These are phyloP conservation scores for Eucalyptus microcorys DNA, from an alignment of 345 rosid species.

Conservation along the genomic window DNA sequence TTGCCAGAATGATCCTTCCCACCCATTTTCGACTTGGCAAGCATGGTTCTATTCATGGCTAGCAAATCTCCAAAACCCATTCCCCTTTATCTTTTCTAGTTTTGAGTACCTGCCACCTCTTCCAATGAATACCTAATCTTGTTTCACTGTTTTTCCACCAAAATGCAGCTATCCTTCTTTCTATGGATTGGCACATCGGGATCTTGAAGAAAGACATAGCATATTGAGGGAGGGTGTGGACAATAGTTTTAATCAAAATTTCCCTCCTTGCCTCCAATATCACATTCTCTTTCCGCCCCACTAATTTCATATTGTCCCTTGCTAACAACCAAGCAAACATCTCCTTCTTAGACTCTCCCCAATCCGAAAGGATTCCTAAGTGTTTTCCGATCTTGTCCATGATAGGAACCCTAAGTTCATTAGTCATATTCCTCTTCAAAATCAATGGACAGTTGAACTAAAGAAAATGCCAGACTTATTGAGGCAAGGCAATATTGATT, in stretches of 20 bases:
- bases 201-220: not conserved
- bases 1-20: not conserved
- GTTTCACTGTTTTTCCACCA: not conserved
- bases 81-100: not conserved
- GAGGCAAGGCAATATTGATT: too few species aligned
- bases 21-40: not conserved
- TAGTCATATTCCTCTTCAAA: too few species aligned
- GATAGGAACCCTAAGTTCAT: too few species aligned
- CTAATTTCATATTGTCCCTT: too few species aligned
- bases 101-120: not conserved
- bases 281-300: not conserved
- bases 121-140: not conserved
- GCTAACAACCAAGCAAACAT: too few species aligned
- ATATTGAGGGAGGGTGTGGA: not conserved
- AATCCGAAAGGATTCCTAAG: too few species aligned
- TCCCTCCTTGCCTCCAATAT: not conserved
- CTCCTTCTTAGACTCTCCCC: too few species aligned
- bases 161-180: not conserved
- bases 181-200: not conserved
- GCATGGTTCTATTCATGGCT: not conserved
- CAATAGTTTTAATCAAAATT: not conserved
- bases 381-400: fast-evolving
- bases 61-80: too few species aligned
- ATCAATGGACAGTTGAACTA: too few species aligned
- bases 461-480: too few species aligned